Percentiles rank a stretch among this genome's conserved stretches.
phyloP scores from a whole-genome alignment of 768 basidiomycete genomes.

The Terana coerulea region DNA sequence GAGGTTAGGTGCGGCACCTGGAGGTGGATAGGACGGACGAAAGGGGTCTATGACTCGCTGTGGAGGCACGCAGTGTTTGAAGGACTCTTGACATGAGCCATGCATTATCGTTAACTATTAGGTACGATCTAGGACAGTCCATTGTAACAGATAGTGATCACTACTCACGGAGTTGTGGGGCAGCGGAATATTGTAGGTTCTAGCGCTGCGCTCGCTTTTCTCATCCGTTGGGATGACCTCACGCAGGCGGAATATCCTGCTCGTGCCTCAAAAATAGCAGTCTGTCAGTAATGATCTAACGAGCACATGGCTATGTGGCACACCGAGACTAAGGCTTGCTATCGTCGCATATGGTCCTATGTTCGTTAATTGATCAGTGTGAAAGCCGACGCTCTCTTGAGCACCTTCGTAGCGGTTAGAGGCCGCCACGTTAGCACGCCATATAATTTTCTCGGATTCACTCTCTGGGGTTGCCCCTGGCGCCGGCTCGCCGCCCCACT shows the following conservation, averaged over 20 bases:
- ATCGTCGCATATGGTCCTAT: constrained; percentile 84
- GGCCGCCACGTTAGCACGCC: constrained; percentile 84
- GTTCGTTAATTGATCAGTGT: constrained; percentile 79
- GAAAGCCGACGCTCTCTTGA: constrained; percentile 78
- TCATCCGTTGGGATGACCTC: constrained; percentile 73
- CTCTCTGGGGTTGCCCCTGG: background rate
- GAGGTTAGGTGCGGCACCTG: constrained; percentile 8
- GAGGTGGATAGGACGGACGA: constrained; percentile 42
- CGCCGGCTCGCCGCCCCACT: constrained; percentile 48
- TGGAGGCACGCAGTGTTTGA: constrained; percentile 77
- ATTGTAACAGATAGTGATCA: background rate
- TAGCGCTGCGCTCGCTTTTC: constrained; percentile 49
- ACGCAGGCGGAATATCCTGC: constrained; percentile 66
- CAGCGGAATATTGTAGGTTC: constrained; percentile 75
- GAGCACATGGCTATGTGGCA: constrained; percentile 19
- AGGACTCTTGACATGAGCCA: constrained; percentile 76
- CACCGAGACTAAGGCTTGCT: constrained; percentile 78
- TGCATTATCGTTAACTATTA: constrained; percentile 81
- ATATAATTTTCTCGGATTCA: constrained; percentile 27
- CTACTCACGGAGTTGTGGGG: constrained; percentile 69
- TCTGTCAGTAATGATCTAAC: background rate
- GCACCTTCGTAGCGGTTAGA: constrained; percentile 83
- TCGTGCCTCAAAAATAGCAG: constrained; percentile 46
- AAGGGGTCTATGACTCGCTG: constrained; percentile 70
- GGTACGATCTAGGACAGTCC: background rate